Percentiles rank a stretch among this genome's conserved stretches.
Evolutionary conservation across 2,329 filamentous ascomycete species (phyloP).

Genomic region (Atkinsonella hypoxylon): DNA sequence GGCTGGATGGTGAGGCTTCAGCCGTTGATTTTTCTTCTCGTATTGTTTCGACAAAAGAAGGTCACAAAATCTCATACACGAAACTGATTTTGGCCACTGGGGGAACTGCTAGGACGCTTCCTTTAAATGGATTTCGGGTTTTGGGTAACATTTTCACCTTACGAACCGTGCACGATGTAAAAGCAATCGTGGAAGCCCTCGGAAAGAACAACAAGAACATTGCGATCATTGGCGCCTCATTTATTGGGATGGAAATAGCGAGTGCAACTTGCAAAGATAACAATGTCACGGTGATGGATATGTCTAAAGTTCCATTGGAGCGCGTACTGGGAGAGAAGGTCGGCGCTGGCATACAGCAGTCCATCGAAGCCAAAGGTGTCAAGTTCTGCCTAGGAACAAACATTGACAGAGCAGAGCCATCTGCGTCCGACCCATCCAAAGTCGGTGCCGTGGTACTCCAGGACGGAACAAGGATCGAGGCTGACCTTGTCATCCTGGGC

Average conservation of each 20-base stretch:
- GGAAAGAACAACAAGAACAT: constrained; percentile 82
- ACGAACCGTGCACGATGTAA: constrained; percentile 62
- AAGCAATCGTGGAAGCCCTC: constrained; percentile 67
- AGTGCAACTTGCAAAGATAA: constrained; percentile 73
- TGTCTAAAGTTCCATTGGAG: constrained; percentile 77
- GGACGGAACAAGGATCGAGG: constrained; percentile 72
- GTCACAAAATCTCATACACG: constrained; percentile 61
- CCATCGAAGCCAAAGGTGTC: constrained; percentile 74
- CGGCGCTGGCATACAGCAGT: constrained; percentile 66
- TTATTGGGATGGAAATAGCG: constrained; percentile 97
- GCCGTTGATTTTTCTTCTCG: constrained; percentile 65
- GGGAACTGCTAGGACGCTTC: constrained; percentile 62
- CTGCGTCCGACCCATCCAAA: constrained; percentile 50
- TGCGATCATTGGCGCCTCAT: constrained; percentile 82
- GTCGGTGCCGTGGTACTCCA: constrained; percentile 76
- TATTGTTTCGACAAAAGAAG: constrained; percentile 61
- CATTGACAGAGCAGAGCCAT: constrained; percentile 74
- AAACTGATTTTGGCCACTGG: constrained; percentile 89
- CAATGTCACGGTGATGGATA: constrained; percentile 74
- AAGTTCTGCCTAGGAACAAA: constrained; percentile 74
- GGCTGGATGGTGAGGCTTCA: constrained; percentile 53
- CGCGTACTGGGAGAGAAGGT: constrained; percentile 74
- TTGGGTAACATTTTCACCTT: constrained; percentile 81
- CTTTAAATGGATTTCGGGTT: constrained; percentile 75
- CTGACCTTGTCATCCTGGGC: constrained; percentile 84